These are phyloP conservation scores for Calendula officinalis DNA, from an alignment of 129 eudicot genomes.

Conservation along the genomic window DNA sequence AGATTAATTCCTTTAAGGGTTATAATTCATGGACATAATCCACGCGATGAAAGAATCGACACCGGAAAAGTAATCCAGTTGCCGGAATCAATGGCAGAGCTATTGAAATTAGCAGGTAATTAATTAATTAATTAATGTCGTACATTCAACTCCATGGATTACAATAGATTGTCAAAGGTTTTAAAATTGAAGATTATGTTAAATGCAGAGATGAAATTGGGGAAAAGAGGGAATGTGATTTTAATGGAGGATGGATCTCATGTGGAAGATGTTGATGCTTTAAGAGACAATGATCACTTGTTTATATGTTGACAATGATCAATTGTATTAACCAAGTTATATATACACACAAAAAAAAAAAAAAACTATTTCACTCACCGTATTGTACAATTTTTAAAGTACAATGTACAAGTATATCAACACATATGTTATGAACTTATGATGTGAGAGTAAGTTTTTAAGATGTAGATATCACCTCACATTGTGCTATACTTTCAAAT, in stretches of 20 bases:
- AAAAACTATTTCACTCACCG: too few species aligned
- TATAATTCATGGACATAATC: conserved; percentile 74
- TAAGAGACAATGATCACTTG: conserved; percentile 64
- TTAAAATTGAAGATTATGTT: not conserved
- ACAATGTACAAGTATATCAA: too few species aligned
- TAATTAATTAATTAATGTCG: not conserved
- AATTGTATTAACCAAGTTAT: not conserved
- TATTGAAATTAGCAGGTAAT: conserved; percentile 65
- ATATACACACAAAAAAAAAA: too few species aligned
- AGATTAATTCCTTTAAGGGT: conserved; percentile 37
- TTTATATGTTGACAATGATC: conserved; percentile 36
- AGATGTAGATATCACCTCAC: too few species aligned
- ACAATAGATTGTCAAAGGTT: not conserved
- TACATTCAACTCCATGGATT: not conserved
- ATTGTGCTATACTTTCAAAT: too few species aligned
- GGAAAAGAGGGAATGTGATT: conserved; percentile 46
- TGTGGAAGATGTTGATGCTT: conserved; percentile 58
- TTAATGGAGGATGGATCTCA: conserved; percentile 59
- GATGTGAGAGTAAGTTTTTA: too few species aligned
- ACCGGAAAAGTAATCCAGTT: conserved; percentile 59
- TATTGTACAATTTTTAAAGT: too few species aligned
- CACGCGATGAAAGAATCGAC: conserved; percentile 37
- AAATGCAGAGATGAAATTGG: conserved; percentile 50
- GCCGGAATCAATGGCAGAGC: conserved; percentile 54
- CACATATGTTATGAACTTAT: too few species aligned